A percentile compares a stretch with the other conserved stretches of the same genome.
Conservation (phyloP, 164 flowering plant species). For the Vitis labrusca region DNA sequence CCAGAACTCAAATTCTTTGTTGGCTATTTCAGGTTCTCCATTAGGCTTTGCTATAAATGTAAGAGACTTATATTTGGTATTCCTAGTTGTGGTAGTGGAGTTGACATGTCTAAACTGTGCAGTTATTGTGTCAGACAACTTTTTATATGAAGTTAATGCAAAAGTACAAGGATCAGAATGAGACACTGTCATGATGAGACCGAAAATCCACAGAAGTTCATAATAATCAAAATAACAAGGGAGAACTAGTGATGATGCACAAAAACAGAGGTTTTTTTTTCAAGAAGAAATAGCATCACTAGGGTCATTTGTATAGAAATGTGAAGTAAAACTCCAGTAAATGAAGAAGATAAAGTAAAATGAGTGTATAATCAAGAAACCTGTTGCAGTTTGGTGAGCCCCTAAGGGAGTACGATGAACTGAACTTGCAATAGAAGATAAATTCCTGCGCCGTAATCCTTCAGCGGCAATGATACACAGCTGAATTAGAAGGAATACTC, state of each 20-base stretch:
- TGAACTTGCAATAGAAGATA: conserved; percentile 79
- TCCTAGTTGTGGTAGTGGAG: too few species aligned
- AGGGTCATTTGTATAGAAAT: background rate
- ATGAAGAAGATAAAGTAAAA: background rate
- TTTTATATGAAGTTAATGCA: too few species aligned
- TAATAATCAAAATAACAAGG: background rate
- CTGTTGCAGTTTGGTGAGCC: conserved; percentile 54
- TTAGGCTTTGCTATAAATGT: too few species aligned
- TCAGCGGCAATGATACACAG: conserved; percentile 91
- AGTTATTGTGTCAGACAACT: too few species aligned
- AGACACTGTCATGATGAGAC: too few species aligned
- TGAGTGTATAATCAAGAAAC: conserved; percentile 23
- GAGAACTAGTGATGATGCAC: background rate
- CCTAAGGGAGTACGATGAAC: conserved; percentile 67
- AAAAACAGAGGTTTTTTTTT: background rate
- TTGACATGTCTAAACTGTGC: too few species aligned
- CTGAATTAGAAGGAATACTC: conserved; percentile 89
- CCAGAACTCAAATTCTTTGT: too few species aligned
- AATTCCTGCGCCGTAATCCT: conserved; percentile 74
- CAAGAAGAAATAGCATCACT: background rate
- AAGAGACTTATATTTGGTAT: too few species aligned
- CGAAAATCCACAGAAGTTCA: background rate
- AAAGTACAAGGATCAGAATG: too few species aligned
- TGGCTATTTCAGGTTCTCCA: too few species aligned
- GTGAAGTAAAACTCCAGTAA: background rate